Percentiles rank a stretch among this genome's conserved stretches.
Evolutionary conservation across 176 grass and related monocot genomes (phyloP).

Genomic region (Musa itinerans): DNA sequence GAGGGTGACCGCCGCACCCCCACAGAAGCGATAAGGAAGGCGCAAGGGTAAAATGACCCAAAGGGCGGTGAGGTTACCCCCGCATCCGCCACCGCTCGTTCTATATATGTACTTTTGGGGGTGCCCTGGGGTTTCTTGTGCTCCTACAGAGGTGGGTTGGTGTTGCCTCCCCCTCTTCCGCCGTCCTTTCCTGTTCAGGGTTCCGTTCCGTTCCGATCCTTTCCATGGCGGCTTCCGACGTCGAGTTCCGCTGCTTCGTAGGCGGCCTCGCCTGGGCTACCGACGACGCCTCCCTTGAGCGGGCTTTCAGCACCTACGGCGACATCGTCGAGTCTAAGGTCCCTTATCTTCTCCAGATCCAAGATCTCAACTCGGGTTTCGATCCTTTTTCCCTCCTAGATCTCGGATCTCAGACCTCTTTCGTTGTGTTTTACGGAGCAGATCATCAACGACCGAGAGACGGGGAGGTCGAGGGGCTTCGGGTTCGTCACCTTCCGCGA

Average conservation of each 20-base stretch:
- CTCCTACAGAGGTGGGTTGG: constrained; percentile 74
- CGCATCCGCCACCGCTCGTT: neutral
- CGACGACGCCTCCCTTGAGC: constrained; percentile 58
- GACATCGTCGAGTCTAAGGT: constrained; percentile 94
- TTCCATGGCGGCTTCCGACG: constrained; percentile 47
- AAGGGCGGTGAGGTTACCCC: neutral
- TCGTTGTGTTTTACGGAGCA: constrained; percentile 18
- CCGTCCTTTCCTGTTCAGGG: constrained; percentile 24
- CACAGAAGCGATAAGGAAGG: neutral
- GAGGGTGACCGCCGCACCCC: neutral
- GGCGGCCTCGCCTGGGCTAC: constrained; percentile 93
- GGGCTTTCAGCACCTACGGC: constrained; percentile 61
- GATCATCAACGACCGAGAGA: constrained; percentile 95
- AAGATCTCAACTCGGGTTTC: neutral
- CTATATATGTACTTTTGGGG: constrained; percentile 34
- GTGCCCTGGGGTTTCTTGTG: constrained; percentile 19
- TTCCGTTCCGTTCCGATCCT: constrained; percentile 36
- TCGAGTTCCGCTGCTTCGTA: constrained; percentile 91
- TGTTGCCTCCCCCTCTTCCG: constrained; percentile 52
- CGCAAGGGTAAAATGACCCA: too few species aligned
- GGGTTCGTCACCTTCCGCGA: constrained; percentile 77
- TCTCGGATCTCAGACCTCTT: constrained; percentile 6
- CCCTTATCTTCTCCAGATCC: neutral
- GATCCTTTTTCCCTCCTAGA: neutral
- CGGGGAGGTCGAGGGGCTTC: constrained; percentile 69